Evolutionary conservation across 2,329 filamentous ascomycete genomes (phyloP), one percentile per base, ranked within the genome.

Genomic region (Talaromyces sp.): DNA sequence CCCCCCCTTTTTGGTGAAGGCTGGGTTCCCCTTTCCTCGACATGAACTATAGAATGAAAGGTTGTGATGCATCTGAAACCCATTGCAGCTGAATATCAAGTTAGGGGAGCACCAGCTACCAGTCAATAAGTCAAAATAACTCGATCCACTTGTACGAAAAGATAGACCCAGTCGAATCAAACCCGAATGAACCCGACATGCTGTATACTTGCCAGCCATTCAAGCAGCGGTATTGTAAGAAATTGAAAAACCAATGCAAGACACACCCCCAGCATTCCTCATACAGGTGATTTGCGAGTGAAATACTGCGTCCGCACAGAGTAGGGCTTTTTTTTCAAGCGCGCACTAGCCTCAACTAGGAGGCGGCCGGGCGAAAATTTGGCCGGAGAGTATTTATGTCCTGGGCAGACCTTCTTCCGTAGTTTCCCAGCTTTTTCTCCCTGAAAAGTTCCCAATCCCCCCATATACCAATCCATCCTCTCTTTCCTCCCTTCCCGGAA

Each of bases 341-440:
- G 52, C 64, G 64, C 67, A 69, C 68, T 65, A 68, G 62, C 54
- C 62, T 62, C 57, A 58, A 67, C 62, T 56, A 58, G 66, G 62
- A 64, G 61, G 60, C 63, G 65, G 66, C 65, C 67, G 64, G 61
- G 67, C 65, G 66, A 71, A 71, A 71, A 69, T 70, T 70, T 65
- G 65, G 65, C 68, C 65, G 68, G 59, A 63, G 58, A 70, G 68
- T 70, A 70, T 70, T 70, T 70, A 70, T 69, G 64, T 65, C 58
- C 64, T 61, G 58, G 60, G 57, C 53, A 60, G 63, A 48, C 58
- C 62, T 52, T 64, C 63, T 65, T 65, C 63, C 61, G 57, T 65
- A 62, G 60, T 66, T 69, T 64, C 63, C 66, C 67, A 69, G 66
- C 64, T 69, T 70, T 70, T 69, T 68, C 62, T 64, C 62, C 62